Conservation (phyloP, 2,329 filamentous ascomycete species). For the Fusarium robinianum region DNA sequence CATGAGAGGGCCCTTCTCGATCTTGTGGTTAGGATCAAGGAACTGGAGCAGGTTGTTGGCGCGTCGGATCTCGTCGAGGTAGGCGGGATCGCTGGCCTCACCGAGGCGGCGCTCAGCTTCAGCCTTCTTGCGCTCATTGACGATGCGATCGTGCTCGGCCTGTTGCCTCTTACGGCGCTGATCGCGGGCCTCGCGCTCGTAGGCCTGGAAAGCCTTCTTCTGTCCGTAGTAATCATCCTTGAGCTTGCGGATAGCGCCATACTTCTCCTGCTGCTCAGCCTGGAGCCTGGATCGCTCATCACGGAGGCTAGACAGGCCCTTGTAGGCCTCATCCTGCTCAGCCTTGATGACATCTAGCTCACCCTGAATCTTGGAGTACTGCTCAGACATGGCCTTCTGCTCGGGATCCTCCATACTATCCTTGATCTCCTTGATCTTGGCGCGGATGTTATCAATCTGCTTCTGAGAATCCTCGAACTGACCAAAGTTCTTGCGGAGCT, state of each 20-base stretch:
- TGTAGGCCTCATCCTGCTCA: slow-evolving; percentile 89
- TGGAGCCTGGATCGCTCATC: slow-evolving; percentile 86
- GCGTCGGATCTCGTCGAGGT: slow-evolving; percentile 88
- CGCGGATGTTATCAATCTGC: slow-evolving; percentile 83
- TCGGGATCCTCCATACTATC: slow-evolving; percentile 91
- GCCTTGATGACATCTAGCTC: slow-evolving; percentile 90
- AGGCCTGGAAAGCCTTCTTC: slow-evolving; percentile 80
- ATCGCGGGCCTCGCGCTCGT: slow-evolving; percentile 81
- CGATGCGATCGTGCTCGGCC: slow-evolving; percentile 76
- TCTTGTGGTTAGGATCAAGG: slow-evolving; percentile 76
- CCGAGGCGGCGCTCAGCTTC: slow-evolving; percentile 76
- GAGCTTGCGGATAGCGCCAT: slow-evolving; percentile 76
- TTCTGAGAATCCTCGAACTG: slow-evolving; percentile 85
- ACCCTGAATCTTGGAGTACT: slow-evolving; percentile 81
- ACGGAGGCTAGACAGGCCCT: slow-evolving; percentile 80
- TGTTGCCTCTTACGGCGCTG: slow-evolving; percentile 76
- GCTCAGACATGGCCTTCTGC: slow-evolving; percentile 82
- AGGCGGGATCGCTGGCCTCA: slow-evolving; percentile 84
- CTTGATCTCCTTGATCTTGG: slow-evolving; percentile 85
- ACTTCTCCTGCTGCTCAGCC: slow-evolving; percentile 86
- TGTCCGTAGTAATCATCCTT: slow-evolving; percentile 87
- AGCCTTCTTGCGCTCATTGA: slow-evolving; percentile 75
- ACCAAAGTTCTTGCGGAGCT: slow-evolving; percentile 89
- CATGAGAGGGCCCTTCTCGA: slow-evolving; percentile 68
- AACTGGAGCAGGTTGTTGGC: slow-evolving; percentile 87